Conservation (phyloP, 768 basidiomycete genomes). For the Neoboletus brunneissimus region DNA sequence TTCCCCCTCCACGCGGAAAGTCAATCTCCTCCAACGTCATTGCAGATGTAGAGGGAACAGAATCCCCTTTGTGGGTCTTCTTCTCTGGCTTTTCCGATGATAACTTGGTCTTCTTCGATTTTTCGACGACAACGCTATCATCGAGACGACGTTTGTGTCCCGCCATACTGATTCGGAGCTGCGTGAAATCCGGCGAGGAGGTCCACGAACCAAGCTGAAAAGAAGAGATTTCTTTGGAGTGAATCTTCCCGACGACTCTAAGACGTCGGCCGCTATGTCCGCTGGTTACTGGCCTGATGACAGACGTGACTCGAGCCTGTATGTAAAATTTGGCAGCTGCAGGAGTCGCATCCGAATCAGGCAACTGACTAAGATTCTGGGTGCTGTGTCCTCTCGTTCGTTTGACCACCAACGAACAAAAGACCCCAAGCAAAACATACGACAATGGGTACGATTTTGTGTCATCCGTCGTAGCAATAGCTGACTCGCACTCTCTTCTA, state of each 20-base stretch:
- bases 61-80: constrained; percentile 23
- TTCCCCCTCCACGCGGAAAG: constrained; percentile 95
- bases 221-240: background rate
- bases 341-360: constrained; percentile 8
- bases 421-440: background rate
- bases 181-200: background rate
- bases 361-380: constrained; percentile 2
- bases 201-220: background rate
- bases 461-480: background rate
- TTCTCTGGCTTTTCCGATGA: constrained; percentile 27
- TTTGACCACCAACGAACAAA: constrained; percentile 6
- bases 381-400: background rate
- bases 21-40: constrained; percentile 70
- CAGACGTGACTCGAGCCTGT: background rate
- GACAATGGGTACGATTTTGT: constrained; percentile 32
- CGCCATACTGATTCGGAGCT: constrained; percentile 30
- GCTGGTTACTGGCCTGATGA: background rate
- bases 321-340: constrained; percentile 12
- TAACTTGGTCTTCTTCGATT: constrained; percentile 62
- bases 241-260: background rate
- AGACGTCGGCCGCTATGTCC: background rate
- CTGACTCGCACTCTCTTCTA: constrained; percentile 27
- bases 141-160: constrained; percentile 64
- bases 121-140: constrained; percentile 45
- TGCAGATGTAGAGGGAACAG: constrained; percentile 36